Evolutionary conservation across 2,329 filamentous ascomycete species (phyloP).

Genomic region (Penicillium janthinellum): DNA sequence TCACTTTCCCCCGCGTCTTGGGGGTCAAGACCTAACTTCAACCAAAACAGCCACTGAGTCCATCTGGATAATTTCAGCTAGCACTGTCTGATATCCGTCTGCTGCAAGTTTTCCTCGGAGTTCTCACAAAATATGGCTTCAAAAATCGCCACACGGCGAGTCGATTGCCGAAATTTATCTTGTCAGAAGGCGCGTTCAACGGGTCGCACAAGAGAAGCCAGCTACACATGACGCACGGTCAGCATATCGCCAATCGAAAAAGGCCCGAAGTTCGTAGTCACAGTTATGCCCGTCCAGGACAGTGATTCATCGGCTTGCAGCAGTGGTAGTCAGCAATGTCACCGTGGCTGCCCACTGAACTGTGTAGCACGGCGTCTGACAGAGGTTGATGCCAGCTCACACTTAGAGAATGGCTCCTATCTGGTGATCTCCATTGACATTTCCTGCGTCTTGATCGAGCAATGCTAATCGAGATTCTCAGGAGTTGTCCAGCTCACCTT

Average conservation of each 20-base stretch:
- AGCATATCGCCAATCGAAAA: background rate
- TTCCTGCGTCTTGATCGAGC: background rate
- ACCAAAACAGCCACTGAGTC: no score
- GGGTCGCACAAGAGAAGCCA: background rate
- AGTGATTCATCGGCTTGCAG: background rate
- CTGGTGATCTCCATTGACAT: background rate
- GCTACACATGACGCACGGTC: background rate
- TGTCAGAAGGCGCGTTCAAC: background rate
- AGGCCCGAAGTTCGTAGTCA: background rate
- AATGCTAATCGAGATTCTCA: background rate
- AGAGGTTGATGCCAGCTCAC: background rate
- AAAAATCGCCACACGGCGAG: background rate
- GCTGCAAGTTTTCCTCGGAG: no score
- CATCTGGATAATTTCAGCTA: no score
- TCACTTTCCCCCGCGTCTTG: no score
- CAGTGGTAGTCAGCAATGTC: slow-evolving; percentile 18
- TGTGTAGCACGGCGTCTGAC: background rate
- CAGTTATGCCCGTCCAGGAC: background rate
- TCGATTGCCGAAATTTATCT: background rate
- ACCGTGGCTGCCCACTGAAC: background rate
- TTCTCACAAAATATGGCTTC: no score
- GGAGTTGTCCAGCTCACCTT: background rate
- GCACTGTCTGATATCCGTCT: no score
- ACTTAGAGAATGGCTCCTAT: background rate
- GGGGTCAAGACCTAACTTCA: no score